These are phyloP conservation scores for Eucalyptus regnans DNA, from an alignment of 345 rosid species.

Conservation along the genomic window DNA sequence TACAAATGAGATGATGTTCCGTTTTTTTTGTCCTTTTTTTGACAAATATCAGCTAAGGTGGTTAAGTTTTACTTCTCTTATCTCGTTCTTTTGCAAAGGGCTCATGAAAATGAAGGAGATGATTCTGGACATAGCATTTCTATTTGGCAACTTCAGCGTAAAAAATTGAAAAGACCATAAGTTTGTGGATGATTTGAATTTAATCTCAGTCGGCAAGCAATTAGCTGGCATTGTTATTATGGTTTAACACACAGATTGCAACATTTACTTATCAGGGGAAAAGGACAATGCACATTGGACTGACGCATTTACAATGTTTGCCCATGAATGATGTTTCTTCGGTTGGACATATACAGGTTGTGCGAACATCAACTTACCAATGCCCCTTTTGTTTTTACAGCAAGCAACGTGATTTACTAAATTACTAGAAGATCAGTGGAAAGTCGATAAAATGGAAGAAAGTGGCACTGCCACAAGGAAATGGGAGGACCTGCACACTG, in stretches of 20 bases:
- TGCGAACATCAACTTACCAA: neutral
- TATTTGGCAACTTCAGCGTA: neutral
- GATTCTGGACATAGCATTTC: neutral
- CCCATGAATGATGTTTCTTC: neutral
- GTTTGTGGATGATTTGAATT: neutral
- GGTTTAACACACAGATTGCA: neutral
- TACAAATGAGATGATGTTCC: neutral
- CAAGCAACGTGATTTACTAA: neutral
- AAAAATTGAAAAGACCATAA: neutral
- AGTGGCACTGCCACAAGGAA: slow-evolving; percentile 17
- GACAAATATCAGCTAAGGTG: neutral
- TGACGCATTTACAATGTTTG: neutral
- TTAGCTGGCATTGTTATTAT: neutral
- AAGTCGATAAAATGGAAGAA: slow-evolving; percentile 30
- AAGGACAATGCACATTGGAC: neutral
- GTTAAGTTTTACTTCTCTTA: neutral
- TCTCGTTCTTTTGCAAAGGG: neutral
- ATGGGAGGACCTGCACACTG: slow-evolving; percentile 80
- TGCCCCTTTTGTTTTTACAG: neutral
- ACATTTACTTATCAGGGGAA: neutral
- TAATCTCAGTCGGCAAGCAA: neutral
- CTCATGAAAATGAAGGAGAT: neutral
- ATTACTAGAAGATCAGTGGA: neutral
- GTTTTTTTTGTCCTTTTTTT: neutral
- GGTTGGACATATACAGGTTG: neutral